Conservation (phyloP, 2,329 filamentous ascomycete genomes). For the Colletotrichum echinochloae region DNA sequence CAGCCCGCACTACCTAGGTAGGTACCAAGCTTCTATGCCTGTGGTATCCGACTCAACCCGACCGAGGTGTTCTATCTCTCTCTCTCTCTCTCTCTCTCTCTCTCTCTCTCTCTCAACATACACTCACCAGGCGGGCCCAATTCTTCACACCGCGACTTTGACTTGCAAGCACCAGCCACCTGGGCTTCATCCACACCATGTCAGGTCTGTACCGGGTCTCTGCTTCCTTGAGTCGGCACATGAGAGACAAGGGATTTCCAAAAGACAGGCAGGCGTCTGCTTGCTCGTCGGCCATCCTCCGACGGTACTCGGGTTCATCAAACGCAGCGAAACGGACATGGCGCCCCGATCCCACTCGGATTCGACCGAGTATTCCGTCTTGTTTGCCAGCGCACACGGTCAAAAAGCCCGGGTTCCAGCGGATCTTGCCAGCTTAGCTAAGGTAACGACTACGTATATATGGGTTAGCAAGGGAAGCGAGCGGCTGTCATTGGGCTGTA, state of each 20-base stretch:
- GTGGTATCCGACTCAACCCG: not conserved
- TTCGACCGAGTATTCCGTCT: slow-evolving; percentile 9
- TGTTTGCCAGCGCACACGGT: slow-evolving; percentile 20
- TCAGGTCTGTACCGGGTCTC: not conserved
- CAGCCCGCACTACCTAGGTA: not conserved
- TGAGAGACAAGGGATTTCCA: not conserved
- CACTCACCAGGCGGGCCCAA: not conserved
- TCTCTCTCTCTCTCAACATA: not conserved
- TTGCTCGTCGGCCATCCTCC: slow-evolving; percentile 26
- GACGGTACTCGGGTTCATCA: not conserved
- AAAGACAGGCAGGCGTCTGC: slow-evolving; percentile 24
- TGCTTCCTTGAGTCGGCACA: slow-evolving; percentile 23
- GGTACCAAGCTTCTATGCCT: slow-evolving; percentile 6
- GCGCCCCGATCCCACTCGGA: not conserved
- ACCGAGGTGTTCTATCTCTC: not conserved
- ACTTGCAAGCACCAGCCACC: slow-evolving; percentile 20
- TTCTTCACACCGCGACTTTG: slow-evolving; percentile 4
- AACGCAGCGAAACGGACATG: slow-evolving; percentile 1
- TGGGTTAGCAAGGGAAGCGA: not conserved
- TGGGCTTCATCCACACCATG: not conserved
- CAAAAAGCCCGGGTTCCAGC: slow-evolving; percentile 21
- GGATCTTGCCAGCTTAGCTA: slow-evolving; percentile 29
- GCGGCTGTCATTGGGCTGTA: not conserved
- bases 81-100: not conserved
- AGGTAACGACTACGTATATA: not conserved